Evolutionary conservation across 78 protist genomes (phyloP), one percentile per base, ranked within the genome.

Genomic region (Dictyostelium citrinum): DNA sequence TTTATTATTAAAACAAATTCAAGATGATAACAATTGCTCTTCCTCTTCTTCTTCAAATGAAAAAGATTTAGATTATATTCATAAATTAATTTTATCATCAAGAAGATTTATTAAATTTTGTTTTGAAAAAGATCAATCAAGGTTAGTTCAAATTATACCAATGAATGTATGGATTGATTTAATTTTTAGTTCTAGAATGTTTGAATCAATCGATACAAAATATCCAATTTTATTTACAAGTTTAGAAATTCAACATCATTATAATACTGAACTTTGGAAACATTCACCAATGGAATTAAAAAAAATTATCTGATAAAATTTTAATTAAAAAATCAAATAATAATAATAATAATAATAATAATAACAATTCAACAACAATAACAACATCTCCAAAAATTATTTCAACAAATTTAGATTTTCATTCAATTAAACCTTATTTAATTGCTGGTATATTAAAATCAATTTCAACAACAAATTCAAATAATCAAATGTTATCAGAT

Each of bases 101-200:
- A 76, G 68, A 80, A 85, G 80, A 43, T 71, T 85, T 24, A 27
- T 76, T 2, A 85, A 27, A 61, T 76, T 55, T 9, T 74, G 77
- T 60, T 43, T 85, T 22, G 58, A 74, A 58, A 85, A 67, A n/a
- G 92, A 85, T 77, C 71, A 51, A 75, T 33, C 82, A 9, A 35
- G 68, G 24, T 16, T 74, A 16, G 83, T 55, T 14, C 70, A 55
- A 22, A 31, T 84, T 24, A 58, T 60, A 12, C 92, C 83, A 27
- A 58, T 58, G 58, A 46, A 61, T 61, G 41, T 39, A 22, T 84
- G 91, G 91, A 49, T 84, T 2, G 37, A 77, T 29, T 46, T 77
- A 29, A 39, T 77, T 24, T 29, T 45, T 14, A 41, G 49, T 24
- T 45, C 83, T 12, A 77, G 49, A 46, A 77, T 77, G 60, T 46